Conservation (phyloP, 306 rosid species). For the Malus sylvestris region DNA sequence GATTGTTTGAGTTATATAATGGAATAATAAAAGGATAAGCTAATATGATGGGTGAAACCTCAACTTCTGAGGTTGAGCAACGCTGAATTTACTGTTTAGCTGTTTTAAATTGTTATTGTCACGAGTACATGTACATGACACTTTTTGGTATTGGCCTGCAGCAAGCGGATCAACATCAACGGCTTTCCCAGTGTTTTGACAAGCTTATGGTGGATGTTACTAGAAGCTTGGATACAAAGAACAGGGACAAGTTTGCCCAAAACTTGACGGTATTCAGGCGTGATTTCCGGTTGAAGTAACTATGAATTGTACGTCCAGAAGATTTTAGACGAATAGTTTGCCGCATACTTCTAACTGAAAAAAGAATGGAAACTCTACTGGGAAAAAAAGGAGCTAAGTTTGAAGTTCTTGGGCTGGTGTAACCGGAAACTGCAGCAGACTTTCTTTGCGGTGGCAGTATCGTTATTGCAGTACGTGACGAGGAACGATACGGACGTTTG, state of each 20-base stretch:
- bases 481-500: background rate
- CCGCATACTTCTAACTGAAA: background rate
- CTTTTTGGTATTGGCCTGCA: constrained; percentile 20
- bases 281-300: constrained; percentile 46
- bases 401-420: constrained; percentile 8
- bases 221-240: constrained; percentile 56
- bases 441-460: constrained; percentile 12
- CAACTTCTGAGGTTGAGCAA: background rate
- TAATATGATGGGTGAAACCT: background rate
- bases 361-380: background rate
- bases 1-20: background rate
- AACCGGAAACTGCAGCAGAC: constrained; percentile 1
- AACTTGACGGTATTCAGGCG: constrained; percentile 50
- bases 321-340: background rate
- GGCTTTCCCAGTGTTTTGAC: constrained; percentile 50
- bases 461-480: background rate
- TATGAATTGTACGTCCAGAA: background rate
- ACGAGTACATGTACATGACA: background rate
- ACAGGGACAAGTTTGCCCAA: constrained; percentile 57
- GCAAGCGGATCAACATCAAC: constrained; percentile 51
- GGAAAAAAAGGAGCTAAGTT: background rate
- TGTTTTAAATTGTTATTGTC: background rate
- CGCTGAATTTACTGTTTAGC: background rate
- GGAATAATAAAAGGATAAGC: background rate
- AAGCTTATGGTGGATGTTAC: constrained; percentile 55